These are phyloP conservation scores for Gentiana dahurica DNA, from an alignment of 257 asterid genomes.

Conservation along the genomic window DNA sequence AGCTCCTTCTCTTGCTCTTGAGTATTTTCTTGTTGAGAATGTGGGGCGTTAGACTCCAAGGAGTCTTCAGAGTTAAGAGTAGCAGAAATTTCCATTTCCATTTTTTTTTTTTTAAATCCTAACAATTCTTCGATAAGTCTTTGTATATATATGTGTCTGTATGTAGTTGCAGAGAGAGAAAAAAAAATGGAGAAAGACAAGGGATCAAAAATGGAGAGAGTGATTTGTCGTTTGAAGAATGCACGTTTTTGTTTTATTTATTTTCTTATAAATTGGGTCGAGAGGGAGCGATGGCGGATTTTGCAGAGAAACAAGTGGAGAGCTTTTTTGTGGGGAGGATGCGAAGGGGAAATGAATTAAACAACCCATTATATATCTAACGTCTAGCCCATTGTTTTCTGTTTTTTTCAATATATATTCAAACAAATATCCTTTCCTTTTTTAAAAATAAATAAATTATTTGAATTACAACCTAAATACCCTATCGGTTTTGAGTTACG, in stretches of 20 bases:
- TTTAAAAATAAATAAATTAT: too few species aligned
- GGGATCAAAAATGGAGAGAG: constrained; percentile 62
- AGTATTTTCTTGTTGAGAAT: constrained; percentile 2
- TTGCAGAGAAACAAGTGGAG: constrained; percentile 45
- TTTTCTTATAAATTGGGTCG: too few species aligned
- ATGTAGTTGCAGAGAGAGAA: constrained; percentile 18
- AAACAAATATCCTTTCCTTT: too few species aligned
- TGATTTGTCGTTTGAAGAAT: constrained; percentile 50
- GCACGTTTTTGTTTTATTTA: constrained; percentile 2
- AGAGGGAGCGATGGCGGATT: constrained; percentile 34
- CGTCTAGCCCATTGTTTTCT: too few species aligned
- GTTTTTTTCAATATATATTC: too few species aligned
- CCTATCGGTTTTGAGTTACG: too few species aligned
- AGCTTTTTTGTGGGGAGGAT: constrained; percentile 21
- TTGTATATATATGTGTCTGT: constrained; percentile 6
- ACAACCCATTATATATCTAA: neutral
- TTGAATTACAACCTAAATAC: too few species aligned
- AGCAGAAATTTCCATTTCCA: constrained; percentile 34
- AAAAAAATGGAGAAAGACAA: constrained; percentile 25
- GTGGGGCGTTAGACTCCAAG: constrained; percentile 16
- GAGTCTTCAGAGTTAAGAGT: constrained; percentile 26
- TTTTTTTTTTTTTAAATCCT: neutral
- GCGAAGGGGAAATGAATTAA: constrained; percentile 6
- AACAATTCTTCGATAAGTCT: neutral
- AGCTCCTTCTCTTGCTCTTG: constrained; percentile 28